Evolutionary conservation across 352 stramenopile genomes (phyloP).

Genomic region (Pythium grandisporangium): DNA sequence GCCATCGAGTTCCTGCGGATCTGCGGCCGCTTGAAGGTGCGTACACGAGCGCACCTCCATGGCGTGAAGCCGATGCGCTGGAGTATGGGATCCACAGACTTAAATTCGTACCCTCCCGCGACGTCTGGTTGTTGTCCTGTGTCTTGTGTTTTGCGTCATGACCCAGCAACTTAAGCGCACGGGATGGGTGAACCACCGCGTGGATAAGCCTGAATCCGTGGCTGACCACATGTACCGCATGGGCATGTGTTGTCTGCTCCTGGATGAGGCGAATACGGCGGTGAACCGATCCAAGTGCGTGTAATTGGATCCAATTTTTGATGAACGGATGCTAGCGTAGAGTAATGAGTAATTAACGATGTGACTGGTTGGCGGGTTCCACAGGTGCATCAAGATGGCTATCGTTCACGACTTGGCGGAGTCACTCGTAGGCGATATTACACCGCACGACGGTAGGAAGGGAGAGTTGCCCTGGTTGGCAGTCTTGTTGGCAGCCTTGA

Average conservation of each 20-base stretch:
- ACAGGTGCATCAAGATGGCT: constrained; percentile 86
- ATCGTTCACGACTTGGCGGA: constrained; percentile 92
- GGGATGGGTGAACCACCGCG: constrained; percentile 90
- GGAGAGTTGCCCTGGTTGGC: not conserved
- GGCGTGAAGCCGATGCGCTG: not conserved
- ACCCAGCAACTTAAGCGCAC: constrained; percentile 83
- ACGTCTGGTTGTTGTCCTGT: too few relatives aligned
- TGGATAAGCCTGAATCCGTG: constrained; percentile 84
- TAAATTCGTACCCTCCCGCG: too few relatives aligned
- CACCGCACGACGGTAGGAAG: constrained; percentile 87
- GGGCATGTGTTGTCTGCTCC: constrained; percentile 85
- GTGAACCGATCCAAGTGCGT: constrained; percentile 61
- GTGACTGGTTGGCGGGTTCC: not conserved
- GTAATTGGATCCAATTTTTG: not conserved
- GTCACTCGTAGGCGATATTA: constrained; percentile 91
- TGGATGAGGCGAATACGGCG: constrained; percentile 60
- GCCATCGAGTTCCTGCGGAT: constrained; percentile 78
- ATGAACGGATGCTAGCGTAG: not conserved
- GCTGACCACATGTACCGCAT: constrained; percentile 94
- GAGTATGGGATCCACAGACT: too few relatives aligned
- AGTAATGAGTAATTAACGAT: not conserved
- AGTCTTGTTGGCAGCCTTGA: too few relatives aligned
- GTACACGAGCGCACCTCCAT: not conserved
- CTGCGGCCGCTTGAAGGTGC: constrained; percentile 67
- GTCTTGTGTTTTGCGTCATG: not conserved